Evolutionary conservation across 768 basidiomycete genomes (phyloP).

Genomic region (Lactarius psammicola): DNA sequence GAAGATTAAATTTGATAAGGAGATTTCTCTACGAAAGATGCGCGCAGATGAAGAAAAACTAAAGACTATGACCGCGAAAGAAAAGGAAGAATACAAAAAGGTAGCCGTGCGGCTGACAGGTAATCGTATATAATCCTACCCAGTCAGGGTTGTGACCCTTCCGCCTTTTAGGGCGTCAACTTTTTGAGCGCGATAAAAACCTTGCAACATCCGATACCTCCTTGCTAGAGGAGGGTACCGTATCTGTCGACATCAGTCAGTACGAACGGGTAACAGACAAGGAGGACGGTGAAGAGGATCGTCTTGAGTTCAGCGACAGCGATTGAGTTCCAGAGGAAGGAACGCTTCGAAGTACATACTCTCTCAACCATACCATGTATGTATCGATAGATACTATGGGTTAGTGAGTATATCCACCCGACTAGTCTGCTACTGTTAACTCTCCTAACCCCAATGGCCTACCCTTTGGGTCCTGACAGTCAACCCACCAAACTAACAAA

Average conservation of each 20-base stretch:
- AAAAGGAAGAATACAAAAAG: slow-evolving; percentile 81
- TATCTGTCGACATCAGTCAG: slow-evolving; percentile 86
- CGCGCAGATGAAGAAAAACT: slow-evolving; percentile 78
- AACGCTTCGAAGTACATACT: slow-evolving; percentile 15
- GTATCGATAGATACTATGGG: slow-evolving; percentile 5
- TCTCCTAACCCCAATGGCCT: slow-evolving; percentile 56
- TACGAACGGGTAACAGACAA: slow-evolving; percentile 65
- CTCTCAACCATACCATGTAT: slow-evolving; percentile 13
- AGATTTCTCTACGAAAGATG: slow-evolving; percentile 54
- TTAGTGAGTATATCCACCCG: slow-evolving; percentile 23
- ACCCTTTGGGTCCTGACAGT: slow-evolving; percentile 45
- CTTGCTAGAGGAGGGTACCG: slow-evolving; percentile 79
- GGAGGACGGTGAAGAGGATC: slow-evolving; percentile 64
- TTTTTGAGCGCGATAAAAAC: slow-evolving; percentile 82
- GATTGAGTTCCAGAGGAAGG: slow-evolving; percentile 48
- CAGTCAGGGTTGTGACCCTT: slow-evolving; percentile 11
- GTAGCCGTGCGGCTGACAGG: slow-evolving; percentile 63
- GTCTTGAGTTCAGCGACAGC: slow-evolving; percentile 81
- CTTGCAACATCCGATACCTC: slow-evolving; percentile 72
- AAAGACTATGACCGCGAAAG: slow-evolving; percentile 68
- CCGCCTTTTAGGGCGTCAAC: slow-evolving; percentile 69
- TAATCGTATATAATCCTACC: slow-evolving; percentile 37
- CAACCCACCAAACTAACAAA: slow-evolving; percentile 51
- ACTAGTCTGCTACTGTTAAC: slow-evolving; percentile 47
- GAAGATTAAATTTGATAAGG: slow-evolving; percentile 76